These are phyloP conservation scores for Bryum argenteum DNA, from an alignment of 225 moss, liverwort and hornwort genomes.

Conservation along the genomic window DNA sequence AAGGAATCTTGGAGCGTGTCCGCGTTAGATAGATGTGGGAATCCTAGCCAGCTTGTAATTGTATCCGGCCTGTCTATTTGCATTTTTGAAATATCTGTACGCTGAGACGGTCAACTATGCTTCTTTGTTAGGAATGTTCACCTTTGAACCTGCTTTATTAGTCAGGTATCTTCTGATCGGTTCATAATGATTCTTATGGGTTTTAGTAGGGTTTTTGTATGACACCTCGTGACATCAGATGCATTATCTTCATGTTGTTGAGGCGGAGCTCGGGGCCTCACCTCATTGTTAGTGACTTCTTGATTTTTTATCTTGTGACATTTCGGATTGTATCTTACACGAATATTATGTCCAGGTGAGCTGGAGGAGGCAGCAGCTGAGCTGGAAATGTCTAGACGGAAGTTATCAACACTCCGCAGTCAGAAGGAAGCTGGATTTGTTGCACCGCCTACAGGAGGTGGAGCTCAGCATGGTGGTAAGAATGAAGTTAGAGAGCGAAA, in stretches of 20 bases:
- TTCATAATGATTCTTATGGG: conserved; percentile 1
- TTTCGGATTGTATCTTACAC: conserved; percentile 15
- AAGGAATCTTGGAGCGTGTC: too few species aligned
- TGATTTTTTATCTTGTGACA: not conserved
- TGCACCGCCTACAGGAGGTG: conserved; percentile 63
- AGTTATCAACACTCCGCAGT: conserved; percentile 77
- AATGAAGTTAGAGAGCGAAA: conserved; percentile 56
- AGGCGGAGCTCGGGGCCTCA: not conserved
- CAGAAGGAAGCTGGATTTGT: conserved; percentile 78
- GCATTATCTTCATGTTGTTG: not conserved
- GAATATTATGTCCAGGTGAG: conserved; percentile 60
- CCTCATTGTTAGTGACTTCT: conserved; percentile 6
- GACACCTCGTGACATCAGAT: not conserved
- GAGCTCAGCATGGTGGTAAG: conserved; percentile 35
- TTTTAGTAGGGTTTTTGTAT: not conserved
- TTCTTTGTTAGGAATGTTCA: conserved; percentile 17
- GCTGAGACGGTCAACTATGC: not conserved
- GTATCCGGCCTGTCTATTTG: conserved; percentile 12
- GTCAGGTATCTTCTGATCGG: conserved; percentile 39
- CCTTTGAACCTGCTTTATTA: conserved; percentile 37
- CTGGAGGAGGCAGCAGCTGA: conserved; percentile 87
- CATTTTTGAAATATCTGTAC: conserved; percentile 15
- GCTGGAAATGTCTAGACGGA: conserved; percentile 81
- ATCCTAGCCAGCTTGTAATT: conserved; percentile 19
- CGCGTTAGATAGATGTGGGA: conserved; percentile 16